Base-by-base conservation (phyloP, 176 grass and related monocot genomes). In the Bonia amplexicaulis region DNA sequence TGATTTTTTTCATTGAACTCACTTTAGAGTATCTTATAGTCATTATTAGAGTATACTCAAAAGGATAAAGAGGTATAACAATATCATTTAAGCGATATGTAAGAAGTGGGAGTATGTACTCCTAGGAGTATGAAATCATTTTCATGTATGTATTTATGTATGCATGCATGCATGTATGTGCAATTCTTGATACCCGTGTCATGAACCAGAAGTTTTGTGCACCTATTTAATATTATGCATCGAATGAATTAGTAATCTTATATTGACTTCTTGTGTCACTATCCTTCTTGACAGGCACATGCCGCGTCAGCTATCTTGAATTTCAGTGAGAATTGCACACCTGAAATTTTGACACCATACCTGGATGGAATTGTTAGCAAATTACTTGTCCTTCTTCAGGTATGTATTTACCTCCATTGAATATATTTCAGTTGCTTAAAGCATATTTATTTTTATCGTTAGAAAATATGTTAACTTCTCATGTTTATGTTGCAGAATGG, bases 271-370 rank as follows among this genome's bases (percentile, higher is more conserved):
- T 68, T 86, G 27, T 62, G 55, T 71, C 9, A 53, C 46, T 31
- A 68, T 74, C 40, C 48, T 57, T 82, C 31, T 82, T 52, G 86
- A 19, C 76, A 97, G 95, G 96, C 97, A 49, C 97, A 99, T 91
- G 97, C 97, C 4, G 97, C 97, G 2, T 99, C 97, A 11, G 97
- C 97, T 29, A 93, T 96, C 65, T 69, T 99, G 63, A 99, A 99
- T 85, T 99, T 99, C 51, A 96, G 93, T 73, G 97, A 99, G 81
- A 99, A 99, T 27, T 99, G 97, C 71, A 99, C 97, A 27, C 92
- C 97, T 0, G 97, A 99, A 81, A 94, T 99, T 90, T 87, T 99
- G 84, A 94, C 93, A 37, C 97, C 90, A 19, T 99, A 94, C 71
- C 77, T 99, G 66, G 97, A 99, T 88, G 97, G 97, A 71, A 94